Evolutionary conservation across 148 eudicot genomes (phyloP).

Genomic region (Amaranthus hypochondriacus): DNA sequence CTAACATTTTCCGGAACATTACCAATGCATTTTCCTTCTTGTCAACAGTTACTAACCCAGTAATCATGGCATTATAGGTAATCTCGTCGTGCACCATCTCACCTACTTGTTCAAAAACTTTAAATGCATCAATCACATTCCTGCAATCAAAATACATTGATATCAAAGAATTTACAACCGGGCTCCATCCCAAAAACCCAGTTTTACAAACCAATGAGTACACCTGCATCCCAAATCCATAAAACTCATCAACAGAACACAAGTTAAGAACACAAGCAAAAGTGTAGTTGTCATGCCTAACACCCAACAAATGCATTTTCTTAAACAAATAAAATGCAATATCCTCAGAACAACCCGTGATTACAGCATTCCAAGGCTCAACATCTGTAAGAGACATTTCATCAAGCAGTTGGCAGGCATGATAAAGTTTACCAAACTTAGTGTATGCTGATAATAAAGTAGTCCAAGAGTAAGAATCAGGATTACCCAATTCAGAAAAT

Average conservation of each 20-base stretch:
- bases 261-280: slow-evolving; percentile 69
- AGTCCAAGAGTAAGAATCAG: slow-evolving; percentile 83
- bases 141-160: slow-evolving; percentile 62
- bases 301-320: slow-evolving; percentile 49
- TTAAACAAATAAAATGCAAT: slow-evolving; percentile 50
- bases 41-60: slow-evolving; percentile 48
- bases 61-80: slow-evolving; percentile 74
- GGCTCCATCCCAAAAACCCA: slow-evolving; percentile 45
- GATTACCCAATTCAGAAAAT: slow-evolving; percentile 46
- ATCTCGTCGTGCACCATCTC: slow-evolving; percentile 41
- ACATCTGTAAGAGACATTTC: slow-evolving; percentile 49
- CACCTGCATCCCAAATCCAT: slow-evolving; percentile 56
- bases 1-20: slow-evolving; percentile 52
- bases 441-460: slow-evolving; percentile 61
- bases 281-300: slow-evolving; percentile 59
- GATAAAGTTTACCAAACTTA: slow-evolving; percentile 51
- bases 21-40: slow-evolving; percentile 47
- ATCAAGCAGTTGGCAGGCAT: slow-evolving; percentile 55
- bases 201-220: slow-evolving; percentile 50
- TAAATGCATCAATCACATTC: slow-evolving; percentile 39
- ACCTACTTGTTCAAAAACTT: slow-evolving; percentile 46
- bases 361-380: slow-evolving; percentile 71
- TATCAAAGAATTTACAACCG: slow-evolving; percentile 59
- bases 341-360: slow-evolving; percentile 52
- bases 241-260: slow-evolving; percentile 33